Evolutionary conservation across 441 rosid species (phyloP).

Genomic region (Pelargonium cotyledonis): DNA sequence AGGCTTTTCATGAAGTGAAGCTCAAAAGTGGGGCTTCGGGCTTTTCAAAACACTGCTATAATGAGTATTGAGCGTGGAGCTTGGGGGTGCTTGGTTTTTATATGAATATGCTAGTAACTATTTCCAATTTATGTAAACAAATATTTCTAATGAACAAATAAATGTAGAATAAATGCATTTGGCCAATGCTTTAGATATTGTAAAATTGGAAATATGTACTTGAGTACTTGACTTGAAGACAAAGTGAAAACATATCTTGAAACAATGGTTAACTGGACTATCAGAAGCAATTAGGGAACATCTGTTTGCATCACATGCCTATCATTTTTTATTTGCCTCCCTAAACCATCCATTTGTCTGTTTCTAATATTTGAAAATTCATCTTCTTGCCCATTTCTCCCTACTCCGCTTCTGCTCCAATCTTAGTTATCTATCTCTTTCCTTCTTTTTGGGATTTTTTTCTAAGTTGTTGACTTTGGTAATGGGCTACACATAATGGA

Average conservation of each 20-base stretch:
- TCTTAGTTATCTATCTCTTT: neutral
- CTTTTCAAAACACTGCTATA: too few relatives aligned
- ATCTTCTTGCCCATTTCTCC: neutral
- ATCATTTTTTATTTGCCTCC: neutral
- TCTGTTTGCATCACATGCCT: neutral
- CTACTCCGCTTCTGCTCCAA: neutral
- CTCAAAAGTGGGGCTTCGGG: too few relatives aligned
- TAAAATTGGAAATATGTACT: neutral
- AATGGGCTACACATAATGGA: too few relatives aligned
- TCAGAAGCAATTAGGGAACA: neutral
- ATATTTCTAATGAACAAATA: neutral
- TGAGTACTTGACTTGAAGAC: neutral
- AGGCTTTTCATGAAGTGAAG: too few relatives aligned
- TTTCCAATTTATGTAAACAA: neutral
- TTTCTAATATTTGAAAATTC: neutral
- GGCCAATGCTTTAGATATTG: neutral
- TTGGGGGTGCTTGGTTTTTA: neutral
- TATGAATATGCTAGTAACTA: neutral
- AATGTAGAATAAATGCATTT: neutral
- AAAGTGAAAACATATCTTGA: neutral
- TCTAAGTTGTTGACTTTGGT: too few relatives aligned
- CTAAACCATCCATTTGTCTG: neutral
- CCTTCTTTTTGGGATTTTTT: too few relatives aligned
- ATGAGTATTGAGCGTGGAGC: too few relatives aligned
- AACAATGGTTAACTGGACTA: conserved; percentile 2